Percentiles rank a stretch among this genome's conserved stretches.
Evolutionary conservation across 2,329 filamentous ascomycete species (phyloP).

Genomic region (Aspergillus sp.): DNA sequence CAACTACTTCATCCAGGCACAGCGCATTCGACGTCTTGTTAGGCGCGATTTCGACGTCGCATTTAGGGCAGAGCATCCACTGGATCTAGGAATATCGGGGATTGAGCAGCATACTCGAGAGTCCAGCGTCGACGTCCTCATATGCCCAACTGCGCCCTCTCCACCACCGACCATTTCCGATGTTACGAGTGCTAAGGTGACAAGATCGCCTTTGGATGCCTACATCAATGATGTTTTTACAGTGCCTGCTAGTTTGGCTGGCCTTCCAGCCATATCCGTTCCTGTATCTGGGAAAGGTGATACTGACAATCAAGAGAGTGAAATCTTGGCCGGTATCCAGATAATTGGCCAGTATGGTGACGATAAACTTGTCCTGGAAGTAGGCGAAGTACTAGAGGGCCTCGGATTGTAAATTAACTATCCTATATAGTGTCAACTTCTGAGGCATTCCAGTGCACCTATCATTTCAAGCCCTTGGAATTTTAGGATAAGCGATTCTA

Average conservation of each 20-base stretch:
- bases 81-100: conserved; percentile 39
- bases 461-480: not conserved
- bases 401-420: not conserved
- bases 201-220: conserved; percentile 60
- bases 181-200: conserved; percentile 39
- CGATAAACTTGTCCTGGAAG: conserved; percentile 42
- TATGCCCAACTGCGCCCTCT: conserved; percentile 84
- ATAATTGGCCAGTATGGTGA: conserved; percentile 50
- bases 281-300: conserved; percentile 54
- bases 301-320: conserved; percentile 6
- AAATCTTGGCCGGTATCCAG: conserved; percentile 42
- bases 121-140: conserved; percentile 70
- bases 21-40: conserved; percentile 80
- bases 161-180: conserved; percentile 65
- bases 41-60: conserved; percentile 81
- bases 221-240: conserved; percentile 97
- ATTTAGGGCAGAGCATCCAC: conserved; percentile 69
- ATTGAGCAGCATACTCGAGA: conserved; percentile 6
- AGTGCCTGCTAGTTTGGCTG: conserved; percentile 89
- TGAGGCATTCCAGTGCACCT: not conserved
- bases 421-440: not conserved
- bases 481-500: not conserved
- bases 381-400: conserved; percentile 37
- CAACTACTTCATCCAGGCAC: conserved; percentile 95
- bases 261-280: conserved; percentile 82